These are phyloP conservation scores for Cardamine resedifolia DNA, from an alignment of 345 rosid species.

Conservation along the genomic window DNA sequence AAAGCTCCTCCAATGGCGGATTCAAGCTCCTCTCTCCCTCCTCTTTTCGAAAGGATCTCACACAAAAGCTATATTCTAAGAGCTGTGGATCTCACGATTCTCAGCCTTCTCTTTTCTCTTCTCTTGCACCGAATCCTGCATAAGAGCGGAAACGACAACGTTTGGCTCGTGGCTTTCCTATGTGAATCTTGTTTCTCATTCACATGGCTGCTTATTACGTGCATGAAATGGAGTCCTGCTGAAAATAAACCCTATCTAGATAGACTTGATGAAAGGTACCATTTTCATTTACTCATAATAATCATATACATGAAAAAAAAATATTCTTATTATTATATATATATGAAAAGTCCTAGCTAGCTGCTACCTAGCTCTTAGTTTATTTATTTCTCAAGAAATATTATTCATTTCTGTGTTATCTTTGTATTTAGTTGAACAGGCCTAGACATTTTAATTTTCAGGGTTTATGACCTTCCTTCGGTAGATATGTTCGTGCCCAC, in stretches of 20 bases:
- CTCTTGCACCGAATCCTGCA: slow-evolving; percentile 17
- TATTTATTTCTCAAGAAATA: not conserved
- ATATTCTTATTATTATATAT: too few species aligned
- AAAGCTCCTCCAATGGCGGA: slow-evolving; percentile 13
- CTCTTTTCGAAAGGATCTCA: slow-evolving; percentile 14
- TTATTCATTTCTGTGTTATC: not conserved
- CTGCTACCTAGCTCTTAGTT: not conserved
- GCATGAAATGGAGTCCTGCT: slow-evolving; percentile 58
- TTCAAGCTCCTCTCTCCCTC: slow-evolving; percentile 13
- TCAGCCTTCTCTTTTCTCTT: slow-evolving; percentile 29
- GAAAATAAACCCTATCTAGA: slow-evolving; percentile 45
- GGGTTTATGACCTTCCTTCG: slow-evolving; percentile 7
- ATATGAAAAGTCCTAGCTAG: not conserved
- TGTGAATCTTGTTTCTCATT: slow-evolving; percentile 62
- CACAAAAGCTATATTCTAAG: slow-evolving; percentile 11
- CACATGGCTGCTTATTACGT: slow-evolving; percentile 45
- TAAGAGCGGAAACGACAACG: slow-evolving; percentile 34
- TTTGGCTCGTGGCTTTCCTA: slow-evolving; percentile 53
- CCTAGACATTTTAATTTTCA: not conserved
- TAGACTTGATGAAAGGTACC: slow-evolving; percentile 44
- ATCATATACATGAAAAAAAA: too few species aligned
- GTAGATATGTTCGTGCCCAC: slow-evolving; percentile 41
- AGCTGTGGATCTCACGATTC: slow-evolving; percentile 20
- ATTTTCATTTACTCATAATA: not conserved
- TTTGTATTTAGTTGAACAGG: not conserved